phyloP scores from a whole-genome alignment of 202 grass and related monocot species.

The Carex arenaria region DNA sequence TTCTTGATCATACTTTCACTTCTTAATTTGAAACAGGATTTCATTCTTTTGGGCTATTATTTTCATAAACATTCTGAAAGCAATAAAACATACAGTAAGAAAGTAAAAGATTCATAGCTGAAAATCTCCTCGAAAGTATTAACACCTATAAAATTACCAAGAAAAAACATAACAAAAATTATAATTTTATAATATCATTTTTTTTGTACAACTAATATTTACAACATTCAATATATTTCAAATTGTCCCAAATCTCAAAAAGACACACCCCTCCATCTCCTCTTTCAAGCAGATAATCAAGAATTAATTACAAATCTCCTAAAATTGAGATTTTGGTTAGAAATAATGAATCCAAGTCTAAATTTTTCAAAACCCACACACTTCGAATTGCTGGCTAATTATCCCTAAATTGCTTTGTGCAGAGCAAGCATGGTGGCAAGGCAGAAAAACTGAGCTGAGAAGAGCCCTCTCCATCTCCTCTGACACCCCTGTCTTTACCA shows the following conservation, averaged over 20 bases:
- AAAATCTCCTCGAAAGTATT: neutral
- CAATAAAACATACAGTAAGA: neutral
- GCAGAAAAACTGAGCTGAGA: slow-evolving; percentile 27
- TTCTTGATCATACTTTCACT: neutral
- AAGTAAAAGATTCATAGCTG: neutral
- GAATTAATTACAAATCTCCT: neutral
- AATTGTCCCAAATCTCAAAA: neutral
- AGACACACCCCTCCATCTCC: neutral
- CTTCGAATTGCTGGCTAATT: slow-evolving; percentile 18
- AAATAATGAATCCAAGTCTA: too few relatives aligned
- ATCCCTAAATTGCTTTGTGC: neutral
- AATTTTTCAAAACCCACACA: slow-evolving; percentile 31
- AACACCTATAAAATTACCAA: neutral
- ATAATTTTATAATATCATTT: neutral
- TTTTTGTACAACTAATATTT: neutral
- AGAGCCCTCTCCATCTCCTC: slow-evolving; percentile 46
- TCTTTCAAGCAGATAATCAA: neutral
- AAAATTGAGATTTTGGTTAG: neutral
- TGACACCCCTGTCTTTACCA: slow-evolving; percentile 47
- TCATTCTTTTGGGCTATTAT: too few relatives aligned
- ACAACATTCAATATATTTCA: neutral
- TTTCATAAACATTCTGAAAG: neutral
- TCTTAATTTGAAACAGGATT: neutral
- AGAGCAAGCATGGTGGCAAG: slow-evolving; percentile 27
- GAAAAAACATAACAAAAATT: neutral